Evolutionary conservation across 805 yeast species (phyloP), one percentile per base, ranked within the genome.

Genomic region (Candida dendrica): DNA sequence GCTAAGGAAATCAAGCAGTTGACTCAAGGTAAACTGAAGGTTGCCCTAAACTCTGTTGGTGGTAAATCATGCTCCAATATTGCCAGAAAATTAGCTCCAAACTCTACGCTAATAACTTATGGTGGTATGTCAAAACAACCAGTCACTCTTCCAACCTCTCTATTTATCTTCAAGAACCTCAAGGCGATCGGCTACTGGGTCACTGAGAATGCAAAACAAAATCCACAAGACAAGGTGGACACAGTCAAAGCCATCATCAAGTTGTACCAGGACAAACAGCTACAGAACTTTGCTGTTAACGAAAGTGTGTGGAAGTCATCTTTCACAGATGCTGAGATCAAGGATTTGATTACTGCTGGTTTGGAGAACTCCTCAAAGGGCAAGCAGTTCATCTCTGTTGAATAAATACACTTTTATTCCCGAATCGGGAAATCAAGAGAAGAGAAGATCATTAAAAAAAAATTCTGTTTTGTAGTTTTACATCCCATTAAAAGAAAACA

Each of bases 61-160:
- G 99, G 99, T 29, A 75, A 83, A 46, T 82, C 88, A 31, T 77
- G 88, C 17, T 72, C 95, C 0, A 82, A 82, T 34, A 71, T 93
- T 51, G 91, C 95, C 9, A 74, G 96, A 51, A 91, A 89, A 60
- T 71, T 93, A 42, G 79, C 78, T 32, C 65, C 69, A 14, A 78
- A 85, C 52, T 95, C 93, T 1, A 74, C 80, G 38, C 67, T 93
- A 70, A 77, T 89, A 51, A 88, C 98, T 1, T 93, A 93, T 58
- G 99, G 99, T 29, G 98, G 95, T 32, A 93, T 93, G 98, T 87
- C 97, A 3, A 80, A 82, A 71, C 90, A 87, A 65, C 98, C 98
- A 2, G 95, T 93, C 10, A 75, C 77, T n/a, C 64, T 93, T 42
- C 96, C 98, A 33, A 88, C 96, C 1, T 78, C 95, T 0, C 66